Conservation (phyloP, 495 filamentous ascomycete species). For the Neurospora pannonica region DNA sequence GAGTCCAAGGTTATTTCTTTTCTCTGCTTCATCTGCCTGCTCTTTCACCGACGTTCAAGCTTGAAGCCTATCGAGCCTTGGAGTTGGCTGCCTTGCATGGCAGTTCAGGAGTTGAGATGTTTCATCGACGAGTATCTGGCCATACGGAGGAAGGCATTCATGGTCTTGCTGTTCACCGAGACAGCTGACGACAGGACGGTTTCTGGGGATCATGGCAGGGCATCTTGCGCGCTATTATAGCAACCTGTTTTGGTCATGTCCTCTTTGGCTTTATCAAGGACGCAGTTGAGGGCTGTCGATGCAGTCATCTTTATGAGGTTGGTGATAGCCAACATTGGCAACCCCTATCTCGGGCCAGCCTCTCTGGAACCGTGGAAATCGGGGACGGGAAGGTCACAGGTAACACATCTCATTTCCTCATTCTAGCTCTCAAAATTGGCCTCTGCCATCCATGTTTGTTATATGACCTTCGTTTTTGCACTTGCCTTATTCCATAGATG, state of each 20-base stretch:
- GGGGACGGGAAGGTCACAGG: background rate
- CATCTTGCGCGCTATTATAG: background rate
- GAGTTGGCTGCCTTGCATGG: background rate
- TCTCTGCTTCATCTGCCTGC: background rate
- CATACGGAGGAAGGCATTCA: background rate
- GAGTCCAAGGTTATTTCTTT: background rate
- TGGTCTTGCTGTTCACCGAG: background rate
- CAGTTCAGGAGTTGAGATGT: background rate
- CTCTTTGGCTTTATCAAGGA: background rate
- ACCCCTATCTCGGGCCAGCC: background rate
- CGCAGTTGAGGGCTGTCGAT: background rate
- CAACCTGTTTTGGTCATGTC: background rate
- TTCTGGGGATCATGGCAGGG: background rate
- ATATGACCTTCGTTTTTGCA: background rate
- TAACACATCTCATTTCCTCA: background rate
- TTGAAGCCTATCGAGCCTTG: background rate
- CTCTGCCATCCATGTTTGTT: background rate
- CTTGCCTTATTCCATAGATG: background rate
- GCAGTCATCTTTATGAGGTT: background rate
- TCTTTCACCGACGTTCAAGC: background rate
- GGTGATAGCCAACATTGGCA: background rate
- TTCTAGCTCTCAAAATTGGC: background rate
- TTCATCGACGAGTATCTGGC: background rate
- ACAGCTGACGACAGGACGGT: background rate
- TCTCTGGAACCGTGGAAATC: background rate